Evolutionary conservation across 352 stramenopile genomes (phyloP), one percentile per base, ranked within the genome.

Genomic region (Pythium angustatum): DNA sequence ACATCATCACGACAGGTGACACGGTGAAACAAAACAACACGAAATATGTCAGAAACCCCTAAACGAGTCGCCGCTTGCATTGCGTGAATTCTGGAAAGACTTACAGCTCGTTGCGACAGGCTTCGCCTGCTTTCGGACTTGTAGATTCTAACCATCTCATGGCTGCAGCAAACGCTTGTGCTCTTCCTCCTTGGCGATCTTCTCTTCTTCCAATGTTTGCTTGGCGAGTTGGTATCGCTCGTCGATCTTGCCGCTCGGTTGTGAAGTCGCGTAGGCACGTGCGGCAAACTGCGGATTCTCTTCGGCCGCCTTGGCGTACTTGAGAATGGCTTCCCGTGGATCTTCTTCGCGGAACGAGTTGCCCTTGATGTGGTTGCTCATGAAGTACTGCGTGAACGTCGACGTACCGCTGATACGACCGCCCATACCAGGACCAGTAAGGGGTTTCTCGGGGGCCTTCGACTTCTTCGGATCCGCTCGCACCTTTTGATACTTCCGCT

Each of bases 301-400:
- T 62, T 89, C 69, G 10, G 87, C 87, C 27, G 79, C 72, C 52
- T 96, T 87, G 36, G 87, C 87, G 52, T 94, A 94, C 70, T 94
- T 91, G 33, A 96, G 61, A 44, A 96, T 92, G n/a, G 87, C 87
- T 52, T 90, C 82, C 11, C 87, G 83, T 27, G 87, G 87, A 31
- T 96, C 87, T 77, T 96, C 81, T 52, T 92, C 85, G 28, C 87
- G 84, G 69, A 95, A 93, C 28, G 83, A 91, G 22, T 72, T 41
- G 49, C 57, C 83, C 69, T 91, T 92, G 71, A 95, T 88, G 43
- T 95, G 86, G 64, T 75, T 90, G 62, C 81, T 90, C 86, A 95
- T 95, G 33, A 93, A 95, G 59, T 89, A 93, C 59, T 95, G 86
- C 65, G 86, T 95, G 62, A 95, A 91, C 22, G 81, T 88, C n/a